Base-by-base conservation (phyloP, 2,329 filamentous ascomycete genomes). In the Alternaria triticina region DNA sequence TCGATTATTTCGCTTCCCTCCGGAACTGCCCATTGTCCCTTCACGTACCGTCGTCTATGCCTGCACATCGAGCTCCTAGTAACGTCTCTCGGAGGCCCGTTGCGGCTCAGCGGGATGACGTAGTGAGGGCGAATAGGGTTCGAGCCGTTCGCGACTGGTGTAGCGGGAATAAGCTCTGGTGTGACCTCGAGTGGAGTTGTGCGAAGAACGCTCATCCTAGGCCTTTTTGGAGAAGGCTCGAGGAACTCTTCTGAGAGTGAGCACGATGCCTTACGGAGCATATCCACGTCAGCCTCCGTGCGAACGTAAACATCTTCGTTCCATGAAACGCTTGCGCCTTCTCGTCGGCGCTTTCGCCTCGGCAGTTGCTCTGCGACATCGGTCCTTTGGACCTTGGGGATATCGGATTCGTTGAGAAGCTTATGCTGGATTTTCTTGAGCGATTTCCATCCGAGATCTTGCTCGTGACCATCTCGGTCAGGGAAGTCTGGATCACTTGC, bases 231-330 rank as follows among this genome's bases (percentile, higher is more conserved):
- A 49, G 58, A 44, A 23, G 23, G 30, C 17, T 30, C 33, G 17
- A 30, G 47, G 8, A 55, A 30, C 44, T 20, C 22, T 17, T 9
- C 55, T 7, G 47, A 22, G 44, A 47, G 28, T 8, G 20, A 25
- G 0, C 30, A 30, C 4, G 54, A 22, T 2, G 46, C 44, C n/a
- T 45, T 52, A 10, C 66, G 57, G 23, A 68, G 59, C 11, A 51
- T n/a, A 13, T 68, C 64, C 23, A 68, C 27, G 30, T 68, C 64
- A 5, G 52, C 52, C 5, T 64, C 61, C 6, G 44, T 44, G 11
- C 61, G 51, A 13, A 66, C 36, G 25, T 49, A 59, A 23, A 63
- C 57, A 2, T 57, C 4, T 9, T 40, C 13, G 22, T 64, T 30
- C 27, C 58, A 64, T 17, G 43, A 23, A 17, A 68, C 61, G 8